phyloP scores from a whole-genome alignment of 1,284 basidiomycete genomes.

The Pseudozyma sp. region DNA sequence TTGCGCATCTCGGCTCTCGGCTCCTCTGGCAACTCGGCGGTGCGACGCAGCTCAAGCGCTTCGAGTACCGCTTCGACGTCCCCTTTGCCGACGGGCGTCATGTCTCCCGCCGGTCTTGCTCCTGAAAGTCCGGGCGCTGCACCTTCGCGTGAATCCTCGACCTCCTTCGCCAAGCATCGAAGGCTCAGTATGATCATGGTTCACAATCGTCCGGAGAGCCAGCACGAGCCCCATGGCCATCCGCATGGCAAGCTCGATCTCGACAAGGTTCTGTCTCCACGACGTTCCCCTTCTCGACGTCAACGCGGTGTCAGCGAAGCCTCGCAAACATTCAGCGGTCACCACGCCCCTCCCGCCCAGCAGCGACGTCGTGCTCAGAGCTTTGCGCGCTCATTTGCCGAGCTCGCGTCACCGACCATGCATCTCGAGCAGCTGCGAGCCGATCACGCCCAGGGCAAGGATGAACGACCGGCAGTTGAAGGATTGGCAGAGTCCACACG shows the following conservation, averaged over 20 bases:
- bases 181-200: conserved; percentile 36
- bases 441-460: conserved; percentile 29
- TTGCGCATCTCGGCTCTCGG: conserved; percentile 41
- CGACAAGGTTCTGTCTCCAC: conserved; percentile 12
- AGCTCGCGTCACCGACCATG: conserved; percentile 36
- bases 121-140: conserved; percentile 9
- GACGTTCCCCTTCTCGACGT: conserved; percentile 5
- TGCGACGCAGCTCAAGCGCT: conserved; percentile 26
- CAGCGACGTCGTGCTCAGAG: conserved; percentile 39
- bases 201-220: conserved; percentile 16
- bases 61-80: conserved; percentile 21
- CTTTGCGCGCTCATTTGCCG: conserved; percentile 50
- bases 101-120: conserved; percentile 31
- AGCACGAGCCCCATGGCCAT: conserved; percentile 2
- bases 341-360: conserved; percentile 3
- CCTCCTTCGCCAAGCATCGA: conserved; percentile 42
- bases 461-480: conserved; percentile 18
- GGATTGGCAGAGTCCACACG: conserved; percentile 20
- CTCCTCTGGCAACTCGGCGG: conserved; percentile 13
- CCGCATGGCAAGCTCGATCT: conserved; percentile 3
- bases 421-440: conserved; percentile 42
- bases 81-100: conserved; percentile 35
- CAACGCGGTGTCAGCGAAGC: conserved; percentile 35
- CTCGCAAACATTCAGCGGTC: background rate
- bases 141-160: conserved; percentile 10